Conservation (phyloP, 2,329 filamentous ascomycete species). For the Lachnellula occidentalis region DNA sequence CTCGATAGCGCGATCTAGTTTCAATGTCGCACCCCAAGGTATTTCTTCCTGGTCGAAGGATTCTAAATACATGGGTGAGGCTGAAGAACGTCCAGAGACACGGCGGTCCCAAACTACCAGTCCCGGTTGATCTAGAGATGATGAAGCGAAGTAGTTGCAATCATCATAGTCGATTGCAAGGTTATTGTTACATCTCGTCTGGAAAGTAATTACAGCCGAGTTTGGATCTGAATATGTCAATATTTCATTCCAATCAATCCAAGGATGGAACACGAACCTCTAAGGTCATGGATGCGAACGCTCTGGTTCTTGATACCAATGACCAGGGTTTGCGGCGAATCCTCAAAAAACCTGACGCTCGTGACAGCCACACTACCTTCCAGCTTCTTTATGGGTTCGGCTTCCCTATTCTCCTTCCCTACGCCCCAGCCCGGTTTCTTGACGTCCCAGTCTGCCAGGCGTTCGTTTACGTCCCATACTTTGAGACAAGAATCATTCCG, state of each 20-base stretch:
- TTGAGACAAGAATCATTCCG: constrained; percentile 78
- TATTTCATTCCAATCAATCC: background rate
- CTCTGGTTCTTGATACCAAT: constrained; percentile 71
- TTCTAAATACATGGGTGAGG: constrained; percentile 50
- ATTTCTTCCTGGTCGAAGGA: constrained; percentile 56
- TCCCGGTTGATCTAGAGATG: constrained; percentile 66
- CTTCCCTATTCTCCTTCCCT: constrained; percentile 15
- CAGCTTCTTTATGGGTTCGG: constrained; percentile 51
- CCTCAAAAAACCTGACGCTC: constrained; percentile 76
- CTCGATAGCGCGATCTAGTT: constrained; percentile 52
- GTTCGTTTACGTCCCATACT: constrained; percentile 69
- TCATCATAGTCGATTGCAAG: constrained; percentile 74
- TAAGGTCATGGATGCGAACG: constrained; percentile 70
- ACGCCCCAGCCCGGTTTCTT: constrained; percentile 40
- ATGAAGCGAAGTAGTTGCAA: constrained; percentile 79
- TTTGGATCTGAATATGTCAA: constrained; percentile 40
- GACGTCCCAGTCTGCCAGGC: constrained; percentile 46
- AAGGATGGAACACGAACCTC: constrained; percentile 48
- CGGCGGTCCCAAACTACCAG: constrained; percentile 76
- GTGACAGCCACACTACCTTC: constrained; percentile 70
- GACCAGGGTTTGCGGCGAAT: constrained; percentile 68
- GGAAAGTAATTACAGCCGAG: constrained; percentile 51
- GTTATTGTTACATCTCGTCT: constrained; percentile 64
- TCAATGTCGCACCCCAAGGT: constrained; percentile 57
- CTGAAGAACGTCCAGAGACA: constrained; percentile 46